phyloP scores from a whole-genome alignment of 2,329 filamentous ascomycete genomes.

The Microsporum ferrugineum region DNA sequence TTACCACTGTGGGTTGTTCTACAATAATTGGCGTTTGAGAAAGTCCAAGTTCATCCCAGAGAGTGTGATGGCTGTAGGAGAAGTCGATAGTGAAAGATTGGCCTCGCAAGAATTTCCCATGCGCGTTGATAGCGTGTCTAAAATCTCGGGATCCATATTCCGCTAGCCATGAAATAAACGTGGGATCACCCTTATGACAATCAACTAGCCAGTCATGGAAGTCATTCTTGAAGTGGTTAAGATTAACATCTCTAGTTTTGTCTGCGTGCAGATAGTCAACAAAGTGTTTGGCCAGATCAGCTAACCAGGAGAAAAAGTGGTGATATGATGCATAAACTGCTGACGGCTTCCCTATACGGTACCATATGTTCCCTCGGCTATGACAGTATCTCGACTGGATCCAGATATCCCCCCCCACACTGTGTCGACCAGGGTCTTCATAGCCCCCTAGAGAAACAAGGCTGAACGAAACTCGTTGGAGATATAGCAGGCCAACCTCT shows the following conservation, averaged over 20 bases:
- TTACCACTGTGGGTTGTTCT: conserved; percentile 12
- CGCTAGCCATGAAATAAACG: conserved; percentile 46
- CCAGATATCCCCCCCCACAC: conserved; percentile 48
- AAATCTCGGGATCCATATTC: conserved; percentile 48
- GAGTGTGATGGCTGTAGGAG: conserved; percentile 26
- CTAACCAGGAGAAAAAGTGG: conserved; percentile 57
- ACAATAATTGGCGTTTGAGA: conserved; percentile 23
- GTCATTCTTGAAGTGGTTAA: conserved; percentile 45
- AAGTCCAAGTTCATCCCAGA: conserved; percentile 45
- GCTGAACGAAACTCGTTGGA: conserved; percentile 47
- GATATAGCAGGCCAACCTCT: conserved; percentile 30
- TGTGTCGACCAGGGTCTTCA: conserved; percentile 37
- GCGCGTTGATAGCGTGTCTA: conserved; percentile 46
- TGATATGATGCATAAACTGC: conserved; percentile 53
- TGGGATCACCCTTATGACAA: conserved; percentile 33
- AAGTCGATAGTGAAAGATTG: conserved; percentile 47
- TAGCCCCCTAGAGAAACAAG: conserved; percentile 58
- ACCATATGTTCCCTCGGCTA: conserved; percentile 44
- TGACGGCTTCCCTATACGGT: conserved; percentile 47
- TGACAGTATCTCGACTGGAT: conserved; percentile 42
- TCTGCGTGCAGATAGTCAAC: conserved; percentile 49
- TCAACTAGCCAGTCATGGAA: conserved; percentile 49
- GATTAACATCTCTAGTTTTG: conserved; percentile 29
- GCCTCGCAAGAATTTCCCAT: conserved; percentile 54
- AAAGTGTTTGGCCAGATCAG: conserved; percentile 58